Evolutionary conservation across 176 grass and related monocot genomes (phyloP), one percentile per base, ranked within the genome.

Genomic region (Calamus simplicifolius): DNA sequence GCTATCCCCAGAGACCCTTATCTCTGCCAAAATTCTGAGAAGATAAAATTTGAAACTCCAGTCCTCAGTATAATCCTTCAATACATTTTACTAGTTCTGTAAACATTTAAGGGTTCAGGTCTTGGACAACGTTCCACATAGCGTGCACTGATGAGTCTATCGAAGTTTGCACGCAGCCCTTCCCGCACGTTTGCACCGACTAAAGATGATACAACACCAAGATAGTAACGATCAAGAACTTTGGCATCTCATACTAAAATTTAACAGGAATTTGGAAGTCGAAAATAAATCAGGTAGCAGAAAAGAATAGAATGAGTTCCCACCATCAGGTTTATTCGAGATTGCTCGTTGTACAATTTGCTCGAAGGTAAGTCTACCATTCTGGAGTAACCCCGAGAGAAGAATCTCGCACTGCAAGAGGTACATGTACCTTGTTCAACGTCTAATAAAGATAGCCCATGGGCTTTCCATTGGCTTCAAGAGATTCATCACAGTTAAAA

Each of bases 331-430:
- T 23, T 57, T 38, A 77, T 79, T 90, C 55, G 72, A 77, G 16
- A 61, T 62, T 35, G 83, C 76, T 58, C 81, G 72, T 52, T 59
- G 75, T 57, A 90, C 68, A 38, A 90, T 80, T 77, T 96, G 86
- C 58, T 87, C 62, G 72, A 96, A 90, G 74, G 92, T 96, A 69
- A 96, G 77, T 57, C 87, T 88, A 59, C 87, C 92, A 79, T 91
- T 84, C 64, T 77, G 78, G 77, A 97, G 58, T 66, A 97, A 73
- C 57, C 83, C 86, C 70, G 87, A 74, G 2, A 87, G 74, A 79
- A 96, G 68, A 66, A 25, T 49, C 76, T 89, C 85, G 49, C 81
- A 85, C 90, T 95, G 51, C 60, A 84, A 77, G 56, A 23, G 21
- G 21, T 23, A 23, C 21, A 23, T 23, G 21, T 23, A 23, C 21